Evolutionary conservation across 2,329 filamentous ascomycete species (phyloP).

Genomic region (Fusarium heterosporum): DNA sequence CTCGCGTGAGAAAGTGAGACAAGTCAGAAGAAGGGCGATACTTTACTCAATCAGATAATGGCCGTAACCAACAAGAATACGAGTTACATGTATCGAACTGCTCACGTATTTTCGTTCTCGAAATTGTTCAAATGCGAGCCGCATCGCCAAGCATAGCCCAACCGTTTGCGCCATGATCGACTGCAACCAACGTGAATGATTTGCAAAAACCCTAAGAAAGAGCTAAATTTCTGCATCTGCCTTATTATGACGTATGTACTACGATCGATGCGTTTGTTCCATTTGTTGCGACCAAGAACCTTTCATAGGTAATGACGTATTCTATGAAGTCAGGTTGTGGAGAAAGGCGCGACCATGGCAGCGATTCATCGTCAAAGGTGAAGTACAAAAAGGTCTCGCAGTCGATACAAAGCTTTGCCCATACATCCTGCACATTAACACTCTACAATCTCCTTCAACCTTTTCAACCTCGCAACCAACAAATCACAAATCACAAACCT

Average conservation of each 20-base stretch:
- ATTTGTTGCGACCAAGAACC: slow-evolving; percentile 23
- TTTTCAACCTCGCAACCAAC: background rate
- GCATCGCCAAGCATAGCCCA: slow-evolving; percentile 11
- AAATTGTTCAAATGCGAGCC: slow-evolving; percentile 1
- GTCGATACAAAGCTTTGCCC: background rate
- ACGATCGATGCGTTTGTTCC: slow-evolving; percentile 21
- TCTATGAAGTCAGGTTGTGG: slow-evolving; percentile 48
- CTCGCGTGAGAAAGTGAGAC: background rate
- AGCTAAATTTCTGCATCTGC: slow-evolving; percentile 15
- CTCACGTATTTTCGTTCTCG: slow-evolving; percentile 5
- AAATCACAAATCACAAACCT: slow-evolving; percentile 3
- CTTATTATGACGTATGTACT: slow-evolving; percentile 42
- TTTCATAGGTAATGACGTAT: slow-evolving; percentile 45
- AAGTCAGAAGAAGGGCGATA: background rate
- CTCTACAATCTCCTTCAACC: background rate
- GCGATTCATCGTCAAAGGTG: slow-evolving; percentile 28
- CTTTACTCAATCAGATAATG: background rate
- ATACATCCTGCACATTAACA: slow-evolving; percentile 7
- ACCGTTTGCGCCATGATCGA: slow-evolving; percentile 19
- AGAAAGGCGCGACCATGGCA: slow-evolving; percentile 30
- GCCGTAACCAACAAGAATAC: background rate
- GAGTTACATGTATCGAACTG: background rate
- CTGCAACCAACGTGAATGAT: slow-evolving; percentile 2
- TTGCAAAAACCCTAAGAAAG: slow-evolving; percentile 21
- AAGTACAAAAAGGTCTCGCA: slow-evolving; percentile 39